A percentile compares a stretch with the other conserved stretches of the same genome.
phyloP scores from a whole-genome alignment of 2,329 filamentous ascomycete species.

The Fusarium duplospermum region DNA sequence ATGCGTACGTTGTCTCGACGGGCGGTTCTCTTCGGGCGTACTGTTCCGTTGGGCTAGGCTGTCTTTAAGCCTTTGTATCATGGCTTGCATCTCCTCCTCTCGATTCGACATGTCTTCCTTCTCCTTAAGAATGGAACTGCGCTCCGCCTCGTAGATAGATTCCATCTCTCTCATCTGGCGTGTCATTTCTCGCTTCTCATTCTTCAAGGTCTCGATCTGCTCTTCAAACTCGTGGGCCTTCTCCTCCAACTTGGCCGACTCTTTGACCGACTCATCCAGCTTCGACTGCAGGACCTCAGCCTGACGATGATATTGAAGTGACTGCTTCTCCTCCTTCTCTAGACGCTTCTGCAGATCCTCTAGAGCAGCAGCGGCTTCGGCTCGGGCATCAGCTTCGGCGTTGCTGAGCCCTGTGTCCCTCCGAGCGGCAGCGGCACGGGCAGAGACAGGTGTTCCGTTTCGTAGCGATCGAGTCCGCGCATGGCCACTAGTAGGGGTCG shows the following conservation, averaged over 20 bases:
- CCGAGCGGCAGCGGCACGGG: constrained; percentile 76
- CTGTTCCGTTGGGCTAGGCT: constrained; percentile 80
- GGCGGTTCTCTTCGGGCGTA: constrained; percentile 66
- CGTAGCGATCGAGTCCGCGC: constrained; percentile 75
- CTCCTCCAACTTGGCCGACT: constrained; percentile 90
- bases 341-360: constrained; percentile 88
- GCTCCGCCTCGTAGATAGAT: constrained; percentile 90
- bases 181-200: constrained; percentile 85
- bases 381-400: constrained; percentile 78
- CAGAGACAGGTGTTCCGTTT: constrained; percentile 74
- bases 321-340: constrained; percentile 80
- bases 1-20: constrained; percentile 68
- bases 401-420: constrained; percentile 61
- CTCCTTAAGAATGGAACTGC: constrained; percentile 87
- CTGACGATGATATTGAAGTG: constrained; percentile 86
- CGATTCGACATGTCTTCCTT: constrained; percentile 87
- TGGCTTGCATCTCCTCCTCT: constrained; percentile 90
- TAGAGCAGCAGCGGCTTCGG: constrained; percentile 81
- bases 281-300: constrained; percentile 84
- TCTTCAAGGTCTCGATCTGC: constrained; percentile 81
- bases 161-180: constrained; percentile 92
- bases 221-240: constrained; percentile 87
- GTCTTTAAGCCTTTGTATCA: constrained; percentile 93
- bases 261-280: constrained; percentile 84
- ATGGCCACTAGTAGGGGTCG: constrained; percentile 54